These are phyloP conservation scores for Ormosia emarginata DNA, from an alignment of 306 rosid genomes.

Conservation along the genomic window DNA sequence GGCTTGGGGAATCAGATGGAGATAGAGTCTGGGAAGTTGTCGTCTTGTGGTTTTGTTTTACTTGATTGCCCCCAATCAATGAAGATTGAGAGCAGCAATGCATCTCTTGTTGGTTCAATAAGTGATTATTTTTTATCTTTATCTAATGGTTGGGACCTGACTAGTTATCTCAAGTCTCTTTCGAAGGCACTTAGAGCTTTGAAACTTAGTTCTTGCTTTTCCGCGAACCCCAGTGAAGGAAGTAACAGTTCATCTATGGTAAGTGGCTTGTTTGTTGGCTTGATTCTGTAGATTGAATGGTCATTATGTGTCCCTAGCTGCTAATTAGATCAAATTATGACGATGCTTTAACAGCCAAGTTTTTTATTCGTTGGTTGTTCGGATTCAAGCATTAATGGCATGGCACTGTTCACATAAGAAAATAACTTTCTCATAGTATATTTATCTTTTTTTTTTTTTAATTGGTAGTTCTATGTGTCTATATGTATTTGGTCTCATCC, in stretches of 20 bases:
- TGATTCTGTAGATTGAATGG: conserved; percentile 13
- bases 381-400: neutral
- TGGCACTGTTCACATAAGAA: conserved; percentile 8
- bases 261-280: conserved; percentile 37
- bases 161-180: conserved; percentile 93
- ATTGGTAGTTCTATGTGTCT: neutral
- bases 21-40: conserved; percentile 69
- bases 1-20: conserved; percentile 90
- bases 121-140: conserved; percentile 93
- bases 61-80: conserved; percentile 98
- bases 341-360: neutral
- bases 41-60: conserved; percentile 81
- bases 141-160: conserved; percentile 96
- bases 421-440: neutral
- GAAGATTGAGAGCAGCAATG: conserved; percentile 90
- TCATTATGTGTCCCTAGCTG: neutral
- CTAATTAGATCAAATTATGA: neutral
- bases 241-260: conserved; percentile 77
- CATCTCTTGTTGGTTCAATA: conserved; percentile 93
- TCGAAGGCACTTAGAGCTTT: conserved; percentile 88
- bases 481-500: conserved; percentile 14
- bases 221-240: conserved; percentile 81
- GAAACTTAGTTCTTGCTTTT: conserved; percentile 70
- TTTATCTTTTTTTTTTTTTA: neutral
- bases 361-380: neutral